Base-by-base conservation (phyloP, 306 rosid genomes). In the Casuarina glauca region DNA sequence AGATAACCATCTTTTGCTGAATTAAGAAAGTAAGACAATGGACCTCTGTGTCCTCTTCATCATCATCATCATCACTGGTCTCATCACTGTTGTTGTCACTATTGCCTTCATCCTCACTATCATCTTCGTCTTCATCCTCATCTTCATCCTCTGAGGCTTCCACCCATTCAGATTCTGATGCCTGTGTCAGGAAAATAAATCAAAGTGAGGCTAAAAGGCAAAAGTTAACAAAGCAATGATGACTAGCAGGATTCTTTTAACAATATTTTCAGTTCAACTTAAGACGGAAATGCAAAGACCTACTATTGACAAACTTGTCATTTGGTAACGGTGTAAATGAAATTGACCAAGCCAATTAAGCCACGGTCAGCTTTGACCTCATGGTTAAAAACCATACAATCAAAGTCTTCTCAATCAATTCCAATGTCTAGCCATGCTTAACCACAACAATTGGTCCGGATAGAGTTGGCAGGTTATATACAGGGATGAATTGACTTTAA, bases 141-240 rank as follows among this genome's bases (percentile, higher is more conserved):
- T 91, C 91, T 52, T 89, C 91, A 36, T 87, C 97, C 70, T 92
- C 97, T 2, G 96, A 92, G 67, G 81, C 95, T 83, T 93, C 99
- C 63, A 95, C 89, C 99, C 99, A 95, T 87, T 95, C 99, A 76
- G 99, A 88, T 80, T 88, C 90, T 0, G 99, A 88, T 61, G 90
- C 96, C 97, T 95, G 77, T 55, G 58, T 82, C 67, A 71, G 57
- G 70, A 58, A 79, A n/a, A 42, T 32, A 76, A 80, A 82, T 52
- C 71, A 51, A 70, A 78, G 72, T 75, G 79, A 81, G 76, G 79
- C 54, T 38, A 73, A 66, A 61, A 81, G 61, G 84, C 52, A 74
- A 83, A 64, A 44, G 38, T 19, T n/a, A 69, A 39, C 62, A 52
- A 76, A 72, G 26, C 69, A 38, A 63, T 3, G 69, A 63, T 16